phyloP scores from a whole-genome alignment of 2,329 filamentous ascomycete genomes.

The Pestalotiopsis sp. region DNA sequence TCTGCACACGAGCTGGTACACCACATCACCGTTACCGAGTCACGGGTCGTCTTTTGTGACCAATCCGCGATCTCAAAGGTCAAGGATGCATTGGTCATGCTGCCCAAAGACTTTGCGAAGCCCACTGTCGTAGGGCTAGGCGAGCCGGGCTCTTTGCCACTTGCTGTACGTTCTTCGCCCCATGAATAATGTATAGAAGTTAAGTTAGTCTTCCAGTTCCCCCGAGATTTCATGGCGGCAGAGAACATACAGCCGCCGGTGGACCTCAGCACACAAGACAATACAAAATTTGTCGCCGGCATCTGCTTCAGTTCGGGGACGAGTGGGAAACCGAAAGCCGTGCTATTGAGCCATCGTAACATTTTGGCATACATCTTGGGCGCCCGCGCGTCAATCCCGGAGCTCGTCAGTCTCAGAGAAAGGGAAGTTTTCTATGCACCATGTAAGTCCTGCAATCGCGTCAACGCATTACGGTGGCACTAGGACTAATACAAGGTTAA shows the following conservation, averaged over 20 bases:
- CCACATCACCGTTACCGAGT: conserved; percentile 22
- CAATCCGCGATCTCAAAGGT: not conserved
- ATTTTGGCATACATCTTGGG: conserved; percentile 24
- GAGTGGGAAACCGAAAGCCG: conserved; percentile 25
- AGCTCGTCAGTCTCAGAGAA: conserved; percentile 23
- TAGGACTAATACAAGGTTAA: not conserved
- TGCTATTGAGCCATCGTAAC: conserved; percentile 26
- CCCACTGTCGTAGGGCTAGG: too few relatives aligned
- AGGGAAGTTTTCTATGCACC: conserved; percentile 30
- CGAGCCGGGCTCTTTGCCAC: not conserved
- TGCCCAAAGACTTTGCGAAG: not conserved
- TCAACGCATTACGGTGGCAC: too few relatives aligned
- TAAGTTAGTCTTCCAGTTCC: not conserved
- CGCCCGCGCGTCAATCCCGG: conserved; percentile 25
- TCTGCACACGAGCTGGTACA: conserved; percentile 25
- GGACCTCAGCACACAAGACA: conserved; percentile 13
- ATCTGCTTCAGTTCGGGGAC: conserved; percentile 28
- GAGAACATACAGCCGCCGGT: not conserved
- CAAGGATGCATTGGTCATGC: not conserved
- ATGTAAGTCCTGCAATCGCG: not conserved
- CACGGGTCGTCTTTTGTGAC: conserved; percentile 19
- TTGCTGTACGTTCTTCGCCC: not conserved
- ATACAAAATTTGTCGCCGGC: conserved; percentile 19
- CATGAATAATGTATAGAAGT: not conserved
- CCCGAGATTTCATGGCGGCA: not conserved